phyloP scores from a whole-genome alignment of 2,329 filamentous ascomycete species.

The Colletotrichum kahawae region DNA sequence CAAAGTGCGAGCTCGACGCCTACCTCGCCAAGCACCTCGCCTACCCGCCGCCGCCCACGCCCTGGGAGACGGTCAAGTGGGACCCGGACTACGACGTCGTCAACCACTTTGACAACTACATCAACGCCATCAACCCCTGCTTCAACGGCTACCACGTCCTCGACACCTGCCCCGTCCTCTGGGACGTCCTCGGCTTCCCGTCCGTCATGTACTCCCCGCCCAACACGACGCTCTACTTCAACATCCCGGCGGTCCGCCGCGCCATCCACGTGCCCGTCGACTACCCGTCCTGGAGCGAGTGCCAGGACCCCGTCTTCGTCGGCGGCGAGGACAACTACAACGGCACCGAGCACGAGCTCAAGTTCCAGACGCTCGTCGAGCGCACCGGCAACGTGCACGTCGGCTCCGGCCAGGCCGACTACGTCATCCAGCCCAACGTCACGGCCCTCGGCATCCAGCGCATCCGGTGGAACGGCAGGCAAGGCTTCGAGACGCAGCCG shows the following conservation, averaged over 20 bases:
- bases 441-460: slow-evolving; percentile 77
- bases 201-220: slow-evolving; percentile 61
- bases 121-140: slow-evolving; percentile 71
- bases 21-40: slow-evolving; percentile 66
- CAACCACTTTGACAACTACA: slow-evolving; percentile 58
- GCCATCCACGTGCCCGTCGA: slow-evolving; percentile 68
- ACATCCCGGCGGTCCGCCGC: slow-evolving; percentile 70
- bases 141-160: slow-evolving; percentile 79
- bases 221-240: slow-evolving; percentile 73
- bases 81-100: slow-evolving; percentile 59
- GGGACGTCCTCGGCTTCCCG: slow-evolving; percentile 73
- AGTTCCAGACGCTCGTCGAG: slow-evolving; percentile 47
- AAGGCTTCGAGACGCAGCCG: slow-evolving; percentile 71
- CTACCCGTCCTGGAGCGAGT: slow-evolving; percentile 3
- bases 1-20: slow-evolving; percentile 65
- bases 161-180: slow-evolving; percentile 72
- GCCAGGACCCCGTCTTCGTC: neutral
- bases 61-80: slow-evolving; percentile 47
- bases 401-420: slow-evolving; percentile 74
- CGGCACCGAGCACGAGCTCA: slow-evolving; percentile 15
- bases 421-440: slow-evolving; percentile 70
- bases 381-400: slow-evolving; percentile 73
- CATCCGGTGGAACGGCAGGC: slow-evolving; percentile 77
- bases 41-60: slow-evolving; percentile 68
- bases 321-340: slow-evolving; percentile 3